Percentiles rank a stretch among this genome's conserved stretches.
Evolutionary conservation across 164 flowering plant species (phyloP).

Genomic region (Aristolochia californica): DNA sequence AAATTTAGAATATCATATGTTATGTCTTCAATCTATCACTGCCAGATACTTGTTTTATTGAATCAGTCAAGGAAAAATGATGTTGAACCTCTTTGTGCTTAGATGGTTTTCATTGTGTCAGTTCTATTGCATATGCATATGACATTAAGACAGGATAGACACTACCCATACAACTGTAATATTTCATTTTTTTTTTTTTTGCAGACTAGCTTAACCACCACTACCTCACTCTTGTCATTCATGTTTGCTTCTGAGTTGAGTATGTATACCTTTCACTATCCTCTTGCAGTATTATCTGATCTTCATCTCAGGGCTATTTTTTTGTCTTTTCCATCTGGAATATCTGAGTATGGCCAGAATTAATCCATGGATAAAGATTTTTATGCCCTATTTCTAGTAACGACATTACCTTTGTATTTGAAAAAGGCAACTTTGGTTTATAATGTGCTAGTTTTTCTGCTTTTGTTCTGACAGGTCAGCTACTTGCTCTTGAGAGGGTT

Average conservation of each 20-base stretch:
- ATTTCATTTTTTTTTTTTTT: not conserved
- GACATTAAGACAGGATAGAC: too few species aligned
- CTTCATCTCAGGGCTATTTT: not conserved
- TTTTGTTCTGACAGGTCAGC: constrained; percentile 11
- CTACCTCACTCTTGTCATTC: constrained; percentile 16
- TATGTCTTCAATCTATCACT: too few species aligned
- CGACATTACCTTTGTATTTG: not conserved
- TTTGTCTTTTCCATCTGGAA: not conserved
- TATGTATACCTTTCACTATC: constrained; percentile 3
- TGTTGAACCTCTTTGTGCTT: too few species aligned
- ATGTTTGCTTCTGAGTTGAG: constrained; percentile 19
- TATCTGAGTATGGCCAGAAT: too few species aligned
- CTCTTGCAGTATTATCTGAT: not conserved
- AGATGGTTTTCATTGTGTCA: too few species aligned
- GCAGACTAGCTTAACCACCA: constrained; percentile 18
- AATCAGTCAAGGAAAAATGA: too few species aligned
- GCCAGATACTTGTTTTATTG: too few species aligned
- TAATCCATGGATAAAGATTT: too few species aligned
- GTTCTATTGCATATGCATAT: too few species aligned
- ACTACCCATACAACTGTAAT: too few species aligned
- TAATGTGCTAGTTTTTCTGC: not conserved
- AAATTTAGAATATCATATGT: too few species aligned
- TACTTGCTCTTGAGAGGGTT: constrained; percentile 10
- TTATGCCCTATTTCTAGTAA: not conserved
- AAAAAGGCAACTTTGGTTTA: not conserved